Conservation (phyloP, 176 grass and related monocot genomes). For the Pontederia paniculata region DNA sequence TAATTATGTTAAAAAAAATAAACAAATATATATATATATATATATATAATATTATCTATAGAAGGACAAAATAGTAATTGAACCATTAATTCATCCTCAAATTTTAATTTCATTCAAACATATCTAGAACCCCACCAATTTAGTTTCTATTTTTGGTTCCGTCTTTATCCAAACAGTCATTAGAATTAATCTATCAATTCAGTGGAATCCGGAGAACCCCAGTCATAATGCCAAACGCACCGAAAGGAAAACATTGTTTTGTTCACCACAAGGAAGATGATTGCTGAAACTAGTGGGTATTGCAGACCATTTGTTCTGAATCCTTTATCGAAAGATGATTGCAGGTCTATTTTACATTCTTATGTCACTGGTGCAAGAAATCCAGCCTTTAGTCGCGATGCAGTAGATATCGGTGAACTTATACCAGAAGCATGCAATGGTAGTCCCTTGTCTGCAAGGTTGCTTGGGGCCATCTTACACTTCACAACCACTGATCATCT, state of each 20-base stretch:
- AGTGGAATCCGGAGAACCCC: no score
- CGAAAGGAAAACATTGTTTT: not conserved
- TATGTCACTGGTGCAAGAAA: not conserved
- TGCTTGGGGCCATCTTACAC: slow-evolving; percentile 14
- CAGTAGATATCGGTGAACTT: slow-evolving; percentile 1
- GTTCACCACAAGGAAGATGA: slow-evolving; percentile 4
- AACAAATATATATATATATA: no score
- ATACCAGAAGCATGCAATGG: slow-evolving; percentile 19
- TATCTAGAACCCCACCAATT: no score
- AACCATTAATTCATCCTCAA: no score
- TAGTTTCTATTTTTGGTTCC: no score
- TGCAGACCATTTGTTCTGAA: not conserved
- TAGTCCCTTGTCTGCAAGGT: slow-evolving; percentile 11
- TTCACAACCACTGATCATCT: not conserved
- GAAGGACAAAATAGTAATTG: no score
- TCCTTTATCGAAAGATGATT: slow-evolving; percentile 2
- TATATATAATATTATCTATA: no score
- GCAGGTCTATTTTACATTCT: slow-evolving; percentile 6
- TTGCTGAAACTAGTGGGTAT: not conserved
- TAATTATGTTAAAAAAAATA: no score
- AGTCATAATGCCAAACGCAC: no score
- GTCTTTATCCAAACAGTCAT: no score
- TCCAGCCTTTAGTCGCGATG: not conserved
- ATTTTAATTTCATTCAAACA: no score
- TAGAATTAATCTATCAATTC: no score